Base-by-base conservation (phyloP, 2,329 filamentous ascomycete species). In the Seiridium unicorne region DNA sequence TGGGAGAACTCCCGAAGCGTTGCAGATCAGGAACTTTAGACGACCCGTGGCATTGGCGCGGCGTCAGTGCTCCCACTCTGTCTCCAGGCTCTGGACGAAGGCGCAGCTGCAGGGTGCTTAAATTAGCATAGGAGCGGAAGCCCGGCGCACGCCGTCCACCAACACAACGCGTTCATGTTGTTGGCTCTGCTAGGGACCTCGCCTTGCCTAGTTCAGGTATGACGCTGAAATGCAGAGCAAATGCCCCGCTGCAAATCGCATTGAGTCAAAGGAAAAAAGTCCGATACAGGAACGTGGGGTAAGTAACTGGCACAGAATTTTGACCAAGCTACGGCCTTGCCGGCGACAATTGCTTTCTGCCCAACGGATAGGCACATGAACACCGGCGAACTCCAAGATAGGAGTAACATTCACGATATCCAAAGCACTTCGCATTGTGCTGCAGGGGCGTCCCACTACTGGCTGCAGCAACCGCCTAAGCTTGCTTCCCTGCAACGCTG, bases 241-340 rank as follows among this genome's bases (percentile, higher is more conserved):
- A 18, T 65, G 64, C 65, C 65, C 64, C 61, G 54, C 64, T 55
- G 64, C 59, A 49, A 46, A 64, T 60, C 49, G 53, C 46, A 63
- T 60, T 48, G 63, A 67, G 67, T 69, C 69, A 69, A 69, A 61
- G 66, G 62, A 63, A 61, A 26, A 26, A 63, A 64, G 69, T 74
- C 74, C 73, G 74, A 75, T 76, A 61, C 67, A 76, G 74, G 74
- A 76, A 76, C 73, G 73, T 76, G 74, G 73, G 69, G 70, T 70
- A 26, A 26, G 18, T 63, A 44, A 65, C 61, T 38, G 26, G 18
- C 54, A 55, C 53, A 58, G 46, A 49, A 40, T 58, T 58, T 59
- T 36, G 48, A 34, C 26, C 13, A 32, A n/a, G 10, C 26, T 32
- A 26, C 32, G 42, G 34, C 44, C 34, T 47, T 26, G 42, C 32